phyloP scores from a whole-genome alignment of 2,329 filamentous ascomycete species.

The Nemania bipapillata region DNA sequence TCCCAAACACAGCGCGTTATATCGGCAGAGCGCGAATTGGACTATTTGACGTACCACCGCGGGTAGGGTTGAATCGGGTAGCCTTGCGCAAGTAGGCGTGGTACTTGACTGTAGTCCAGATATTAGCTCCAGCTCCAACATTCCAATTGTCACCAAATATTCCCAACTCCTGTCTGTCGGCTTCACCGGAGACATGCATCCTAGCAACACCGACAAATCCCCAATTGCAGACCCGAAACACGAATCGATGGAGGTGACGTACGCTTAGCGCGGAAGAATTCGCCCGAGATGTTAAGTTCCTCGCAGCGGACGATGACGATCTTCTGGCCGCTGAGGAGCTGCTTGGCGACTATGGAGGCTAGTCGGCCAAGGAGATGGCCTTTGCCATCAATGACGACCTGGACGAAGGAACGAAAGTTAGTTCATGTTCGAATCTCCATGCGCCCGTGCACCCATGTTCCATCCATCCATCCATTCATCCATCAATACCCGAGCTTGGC shows the following conservation, averaged over 20 bases:
- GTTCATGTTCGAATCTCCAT: slow-evolving; percentile 42
- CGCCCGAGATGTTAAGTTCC: slow-evolving; percentile 99
- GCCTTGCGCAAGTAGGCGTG: slow-evolving; percentile 99
- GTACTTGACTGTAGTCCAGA: slow-evolving; percentile 89
- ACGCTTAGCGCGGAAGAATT: slow-evolving; percentile 99
- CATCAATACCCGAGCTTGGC: not conserved
- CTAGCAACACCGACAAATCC: not conserved
- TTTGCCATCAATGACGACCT: slow-evolving; percentile 99
- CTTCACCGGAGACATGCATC: not conserved
- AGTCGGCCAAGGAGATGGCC: slow-evolving; percentile 99
- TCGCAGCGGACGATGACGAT: slow-evolving; percentile 99
- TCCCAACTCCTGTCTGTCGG: slow-evolving; percentile 26
- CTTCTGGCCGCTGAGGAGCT: slow-evolving; percentile 98
- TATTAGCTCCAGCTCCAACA: slow-evolving; percentile 58
- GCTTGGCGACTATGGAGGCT: slow-evolving; percentile 97
- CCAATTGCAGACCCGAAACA: slow-evolving; percentile 9
- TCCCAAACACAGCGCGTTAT: slow-evolving; percentile 15
- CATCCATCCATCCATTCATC: not conserved
- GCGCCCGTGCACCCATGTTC: not conserved
- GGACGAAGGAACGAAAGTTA: slow-evolving; percentile 50
- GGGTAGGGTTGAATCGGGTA: slow-evolving; percentile 99
- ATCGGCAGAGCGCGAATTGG: slow-evolving; percentile 39
- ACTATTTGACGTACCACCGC: slow-evolving; percentile 77
- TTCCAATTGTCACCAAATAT: slow-evolving; percentile 10
- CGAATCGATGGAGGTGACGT: slow-evolving; percentile 65